A percentile compares a stretch with the other conserved stretches of the same genome.
Conservation (phyloP, 2,329 filamentous ascomycete species). For the Talaromyces funiculosus region DNA sequence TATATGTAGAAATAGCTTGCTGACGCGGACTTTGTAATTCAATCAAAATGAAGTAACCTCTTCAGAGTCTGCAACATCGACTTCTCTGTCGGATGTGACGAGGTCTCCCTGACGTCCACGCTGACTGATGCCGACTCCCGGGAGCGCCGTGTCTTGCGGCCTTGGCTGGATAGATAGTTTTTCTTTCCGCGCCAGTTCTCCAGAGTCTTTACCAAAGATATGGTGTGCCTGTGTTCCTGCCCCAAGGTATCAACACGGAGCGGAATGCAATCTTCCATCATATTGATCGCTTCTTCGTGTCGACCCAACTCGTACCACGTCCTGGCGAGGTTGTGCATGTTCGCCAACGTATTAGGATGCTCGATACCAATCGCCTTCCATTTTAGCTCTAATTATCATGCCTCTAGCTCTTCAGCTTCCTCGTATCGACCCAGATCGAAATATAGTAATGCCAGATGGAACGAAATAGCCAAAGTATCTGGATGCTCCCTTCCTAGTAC, state of each 20-base stretch:
- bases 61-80: neutral
- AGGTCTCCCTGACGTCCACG: too few species aligned
- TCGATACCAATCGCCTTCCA: neutral
- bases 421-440: neutral
- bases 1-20: neutral
- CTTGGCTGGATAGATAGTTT: neutral
- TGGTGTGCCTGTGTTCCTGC: neutral
- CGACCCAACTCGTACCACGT: slow-evolving; percentile 2
- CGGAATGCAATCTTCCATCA: neutral
- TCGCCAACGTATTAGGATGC: slow-evolving; percentile 17
- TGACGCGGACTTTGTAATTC: neutral
- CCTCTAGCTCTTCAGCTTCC: neutral
- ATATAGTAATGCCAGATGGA: slow-evolving; percentile 15
- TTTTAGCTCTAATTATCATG: neutral
- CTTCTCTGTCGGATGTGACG: neutral
- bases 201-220: neutral
- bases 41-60: neutral
- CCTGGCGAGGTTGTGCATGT: neutral
- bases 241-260: neutral
- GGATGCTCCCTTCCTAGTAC: slow-evolving; percentile 20
- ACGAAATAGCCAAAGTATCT: slow-evolving; percentile 15
- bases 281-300: neutral
- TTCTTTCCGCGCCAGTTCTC: neutral
- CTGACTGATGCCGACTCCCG: too few species aligned
- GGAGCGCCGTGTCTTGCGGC: neutral